Conservation (phyloP, 495 filamentous ascomycete genomes). For the Annulohypoxylon stygium region DNA sequence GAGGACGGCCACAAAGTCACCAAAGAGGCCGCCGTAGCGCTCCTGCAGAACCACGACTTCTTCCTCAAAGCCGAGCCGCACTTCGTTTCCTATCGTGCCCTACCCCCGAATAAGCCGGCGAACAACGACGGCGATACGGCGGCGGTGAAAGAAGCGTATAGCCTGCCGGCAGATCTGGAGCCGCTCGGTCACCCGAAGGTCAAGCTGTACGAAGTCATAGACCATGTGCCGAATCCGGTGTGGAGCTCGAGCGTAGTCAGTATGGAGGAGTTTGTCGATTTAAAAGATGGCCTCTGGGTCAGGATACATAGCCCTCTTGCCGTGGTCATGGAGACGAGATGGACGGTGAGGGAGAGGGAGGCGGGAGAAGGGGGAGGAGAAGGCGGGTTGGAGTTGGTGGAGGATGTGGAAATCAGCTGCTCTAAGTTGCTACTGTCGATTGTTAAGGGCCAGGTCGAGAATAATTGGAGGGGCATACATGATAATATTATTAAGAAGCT, state of each 20-base stretch:
- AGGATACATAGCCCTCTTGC: constrained; percentile 60
- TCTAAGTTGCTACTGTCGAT: constrained; percentile 58
- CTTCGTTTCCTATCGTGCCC: constrained; percentile 52
- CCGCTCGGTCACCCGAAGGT: constrained; percentile 32
- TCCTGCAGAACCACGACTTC: constrained; percentile 71
- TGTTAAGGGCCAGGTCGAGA: constrained; percentile 59
- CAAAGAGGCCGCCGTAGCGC: constrained; percentile 68
- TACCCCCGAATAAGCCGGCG: constrained; percentile 39
- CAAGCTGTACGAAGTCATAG: constrained; percentile 50
- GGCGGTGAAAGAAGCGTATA: constrained; percentile 51
- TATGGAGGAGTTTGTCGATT: constrained; percentile 60
- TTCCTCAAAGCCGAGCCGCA: constrained; percentile 61
- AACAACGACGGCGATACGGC: constrained; percentile 30
- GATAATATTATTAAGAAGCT: constrained; percentile 56
- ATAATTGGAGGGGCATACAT: constrained; percentile 58
- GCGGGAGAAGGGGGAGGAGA: constrained; percentile 23
- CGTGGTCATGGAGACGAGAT: constrained; percentile 62
- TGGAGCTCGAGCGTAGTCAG: constrained; percentile 64
- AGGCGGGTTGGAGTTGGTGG: constrained; percentile 55
- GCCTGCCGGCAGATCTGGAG: constrained; percentile 54
- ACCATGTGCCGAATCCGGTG: constrained; percentile 51
- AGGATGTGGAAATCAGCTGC: constrained; percentile 56
- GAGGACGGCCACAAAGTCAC: constrained; percentile 54
- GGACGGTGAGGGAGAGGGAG: constrained; percentile 52
- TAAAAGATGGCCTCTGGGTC: constrained; percentile 58